Base-by-base conservation (phyloP, 352 stramenopile species). In the Phytopythium montanum region DNA sequence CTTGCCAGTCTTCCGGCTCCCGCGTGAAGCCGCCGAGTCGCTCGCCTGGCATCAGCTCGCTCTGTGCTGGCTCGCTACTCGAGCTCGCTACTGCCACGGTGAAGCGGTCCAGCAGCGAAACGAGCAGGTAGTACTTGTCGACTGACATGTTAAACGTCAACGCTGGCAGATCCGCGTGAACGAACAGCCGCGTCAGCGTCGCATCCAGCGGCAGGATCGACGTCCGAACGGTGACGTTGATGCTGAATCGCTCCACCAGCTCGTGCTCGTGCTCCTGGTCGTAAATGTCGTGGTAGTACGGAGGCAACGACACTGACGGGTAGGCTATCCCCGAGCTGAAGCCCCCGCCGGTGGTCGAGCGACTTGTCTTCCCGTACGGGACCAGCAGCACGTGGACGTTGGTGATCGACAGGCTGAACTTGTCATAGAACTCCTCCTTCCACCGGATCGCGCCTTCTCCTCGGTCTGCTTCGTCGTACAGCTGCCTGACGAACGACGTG, bases 381-480 rank as follows among this genome's bases (percentile, higher is more conserved):
- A 96, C 77, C 49, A 96, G 59, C 0, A 94, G 69, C 10, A 94
- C 78, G 56, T 96, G 81, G 54, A 96, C 72, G 58, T 96, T 94
- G 33, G 81, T 85, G 44, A 96, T 62, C 5, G 81, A 85, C 23
- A 94, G 68, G 25, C 76, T 89, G 62, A 96, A 96, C 65, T 94
- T 96, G 71, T 96, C 87, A 61, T 96, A 96, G 55, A 96, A 96
- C 48, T 94, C 87, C 65, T 96, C 87, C 53, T 96, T 96, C 87
- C 87, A 96, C 21, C 83, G 87, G 62, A 93, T 88, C 8, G 85
- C 83, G 0, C 83, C 82, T 68, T 96, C 83, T 25, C 85, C 87
- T 64, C 73, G 81, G 50, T 96, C 87, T 2, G 81, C 83, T 68
- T 96, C 87, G 64, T 96, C 87, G 46, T 90, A 94, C 13, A 96